Percentiles rank a stretch among this genome's conserved stretches.
These are phyloP conservation scores for Starmerella tilneyi DNA, from an alignment of 805 yeast species.

Conservation along the genomic window DNA sequence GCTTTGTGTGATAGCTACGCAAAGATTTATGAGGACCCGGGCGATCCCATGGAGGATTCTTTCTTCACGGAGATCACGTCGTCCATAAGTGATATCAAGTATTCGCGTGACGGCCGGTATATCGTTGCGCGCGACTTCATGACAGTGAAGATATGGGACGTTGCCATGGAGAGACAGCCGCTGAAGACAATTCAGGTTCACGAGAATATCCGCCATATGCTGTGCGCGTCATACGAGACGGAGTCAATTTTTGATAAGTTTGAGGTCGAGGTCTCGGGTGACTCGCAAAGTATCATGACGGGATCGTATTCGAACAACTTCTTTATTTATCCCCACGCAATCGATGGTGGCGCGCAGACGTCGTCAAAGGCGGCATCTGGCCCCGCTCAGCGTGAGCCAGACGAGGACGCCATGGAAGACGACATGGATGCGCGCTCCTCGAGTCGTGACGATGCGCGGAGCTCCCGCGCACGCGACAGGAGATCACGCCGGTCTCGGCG, in stretches of 20 bases:
- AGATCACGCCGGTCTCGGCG: constrained; percentile 2
- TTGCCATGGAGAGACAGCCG: constrained; percentile 93
- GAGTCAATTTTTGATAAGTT: constrained; percentile 98
- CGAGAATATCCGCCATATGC: constrained; percentile 81
- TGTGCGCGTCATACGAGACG: constrained; percentile 95
- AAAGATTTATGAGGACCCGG: constrained; percentile 73
- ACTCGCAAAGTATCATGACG: constrained; percentile 83
- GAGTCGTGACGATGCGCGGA: neutral
- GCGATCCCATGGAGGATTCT: constrained; percentile 85
- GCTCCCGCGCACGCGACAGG: constrained; percentile 2
- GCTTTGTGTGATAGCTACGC: constrained; percentile 89
- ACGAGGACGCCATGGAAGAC: constrained; percentile 9
- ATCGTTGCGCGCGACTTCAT: constrained; percentile 95
- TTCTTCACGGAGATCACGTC: constrained; percentile 96
- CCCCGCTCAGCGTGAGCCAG: neutral
- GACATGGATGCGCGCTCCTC: neutral
- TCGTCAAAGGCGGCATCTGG: neutral
- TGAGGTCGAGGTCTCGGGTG: constrained; percentile 92
- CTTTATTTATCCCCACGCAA: constrained; percentile 85
- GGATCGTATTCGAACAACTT: constrained; percentile 96
- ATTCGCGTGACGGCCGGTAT: constrained; percentile 83
- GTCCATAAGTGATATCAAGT: constrained; percentile 85
- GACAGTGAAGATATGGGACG: constrained; percentile 97
- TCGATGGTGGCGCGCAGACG: constrained; percentile 12
- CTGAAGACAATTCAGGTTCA: constrained; percentile 89